A percentile compares a stretch with the other conserved stretches of the same genome.
Evolutionary conservation across 2,329 filamentous ascomycete genomes (phyloP).

Genomic region (Pestalotiopsis sp.): DNA sequence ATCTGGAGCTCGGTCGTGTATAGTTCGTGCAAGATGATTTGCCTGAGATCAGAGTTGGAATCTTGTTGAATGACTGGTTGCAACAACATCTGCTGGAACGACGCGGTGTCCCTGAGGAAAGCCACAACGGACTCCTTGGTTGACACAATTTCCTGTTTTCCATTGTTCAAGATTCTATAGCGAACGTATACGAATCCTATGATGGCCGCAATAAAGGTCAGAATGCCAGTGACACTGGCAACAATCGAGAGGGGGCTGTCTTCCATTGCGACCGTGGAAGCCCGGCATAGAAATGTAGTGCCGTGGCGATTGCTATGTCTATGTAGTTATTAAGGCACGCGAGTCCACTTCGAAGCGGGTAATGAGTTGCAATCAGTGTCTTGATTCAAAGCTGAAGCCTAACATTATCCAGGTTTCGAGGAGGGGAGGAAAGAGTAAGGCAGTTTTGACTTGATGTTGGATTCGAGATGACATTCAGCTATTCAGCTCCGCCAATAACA

Average conservation of each 20-base stretch:
- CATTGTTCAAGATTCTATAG: neutral
- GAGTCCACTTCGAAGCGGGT: too few relatives aligned
- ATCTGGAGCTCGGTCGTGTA: neutral
- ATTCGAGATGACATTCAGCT: too few relatives aligned
- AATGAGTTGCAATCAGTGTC: too few relatives aligned
- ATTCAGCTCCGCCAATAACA: too few relatives aligned
- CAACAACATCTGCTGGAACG: neutral
- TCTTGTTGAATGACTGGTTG: neutral
- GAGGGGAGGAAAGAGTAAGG: too few relatives aligned
- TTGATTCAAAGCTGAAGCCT: too few relatives aligned
- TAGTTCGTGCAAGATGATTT: neutral
- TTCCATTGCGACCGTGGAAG: neutral
- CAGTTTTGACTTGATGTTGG: too few relatives aligned
- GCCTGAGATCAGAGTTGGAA: neutral
- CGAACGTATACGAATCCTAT: neutral
- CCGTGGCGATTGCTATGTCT: too few relatives aligned
- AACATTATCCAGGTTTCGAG: too few relatives aligned
- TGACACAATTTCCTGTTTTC: neutral
- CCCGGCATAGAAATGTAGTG: too few relatives aligned
- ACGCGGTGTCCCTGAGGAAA: neutral
- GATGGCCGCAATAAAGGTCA: neutral
- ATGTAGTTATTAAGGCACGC: too few relatives aligned
- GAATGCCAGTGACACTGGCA: neutral
- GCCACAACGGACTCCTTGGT: neutral
- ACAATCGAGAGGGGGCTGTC: neutral